Evolutionary conservation across 116 monocot species (phyloP), one percentile per base, ranked within the genome.

Genomic region (Zostera marina): DNA sequence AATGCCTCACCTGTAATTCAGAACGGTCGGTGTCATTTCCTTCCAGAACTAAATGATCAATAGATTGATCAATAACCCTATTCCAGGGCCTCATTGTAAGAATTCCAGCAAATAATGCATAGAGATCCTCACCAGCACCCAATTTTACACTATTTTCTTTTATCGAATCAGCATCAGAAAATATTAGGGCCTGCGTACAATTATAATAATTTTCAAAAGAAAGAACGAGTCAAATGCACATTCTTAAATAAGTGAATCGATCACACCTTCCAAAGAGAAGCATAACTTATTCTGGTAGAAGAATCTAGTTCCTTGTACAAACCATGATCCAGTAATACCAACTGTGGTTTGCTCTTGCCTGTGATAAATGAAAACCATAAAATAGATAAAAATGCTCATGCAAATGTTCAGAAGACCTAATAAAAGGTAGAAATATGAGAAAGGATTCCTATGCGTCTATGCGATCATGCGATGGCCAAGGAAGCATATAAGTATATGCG

Each of bases 11-110:
- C 87, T 93, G 93, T 2, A 93, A 60, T 68, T 93, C 93, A 59
- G 81, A 78, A 60, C 76, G 78, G 45, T 93, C 78, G 21, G 53
- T 57, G 49, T 76, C 72, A 44, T 65, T 76, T 22, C 83, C 79
- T 68, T 78, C 66, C 41, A 93, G 15, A 56, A 81, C 69, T 70
- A 93, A 68, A 77, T 93, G 93, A 66, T 93, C 88, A 14, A 75
- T 77, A 67, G 93, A 68, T 52, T 81, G 87, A 66, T 93, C 87
- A 68, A 83, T 79, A 44, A 93, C 84, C 43, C 76, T 78, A 21
- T 72, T 87, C 93, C 88, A 93, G 25, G 93, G 93, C 64, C 73
- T 76, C 84, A 93, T 87, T 22, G 93, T 93, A 63, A 93, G 80
- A 21, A 93, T 66, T 48, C 88, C 93, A 25, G 88, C 93, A 81